These are phyloP conservation scores for Aegle marmelos DNA, from an alignment of 345 rosid species.

Conservation along the genomic window DNA sequence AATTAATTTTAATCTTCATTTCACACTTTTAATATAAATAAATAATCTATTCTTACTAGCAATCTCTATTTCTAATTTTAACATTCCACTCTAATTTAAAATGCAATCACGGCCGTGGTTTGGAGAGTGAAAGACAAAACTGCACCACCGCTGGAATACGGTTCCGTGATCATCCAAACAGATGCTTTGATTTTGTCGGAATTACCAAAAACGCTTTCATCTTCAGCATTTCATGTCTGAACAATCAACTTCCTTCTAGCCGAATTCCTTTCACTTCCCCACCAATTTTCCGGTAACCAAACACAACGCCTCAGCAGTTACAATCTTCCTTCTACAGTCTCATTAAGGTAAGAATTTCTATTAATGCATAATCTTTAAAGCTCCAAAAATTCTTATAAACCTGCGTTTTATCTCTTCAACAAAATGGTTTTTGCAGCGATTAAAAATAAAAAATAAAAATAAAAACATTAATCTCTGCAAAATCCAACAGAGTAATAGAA, in stretches of 20 bases:
- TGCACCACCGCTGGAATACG: neutral
- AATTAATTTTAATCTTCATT: too few relatives aligned
- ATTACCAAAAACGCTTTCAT: neutral
- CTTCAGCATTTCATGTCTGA: neutral
- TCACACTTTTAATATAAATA: too few relatives aligned
- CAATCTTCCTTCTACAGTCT: neutral
- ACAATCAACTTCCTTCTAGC: neutral
- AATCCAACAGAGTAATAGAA: neutral
- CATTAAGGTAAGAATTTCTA: neutral
- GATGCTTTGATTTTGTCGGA: neutral
- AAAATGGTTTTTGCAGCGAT: constrained; percentile 16
- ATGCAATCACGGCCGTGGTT: too few relatives aligned
- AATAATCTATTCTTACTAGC: too few relatives aligned
- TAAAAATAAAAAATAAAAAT: neutral
- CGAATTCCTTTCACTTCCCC: neutral
- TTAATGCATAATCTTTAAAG: neutral
- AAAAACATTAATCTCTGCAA: neutral
- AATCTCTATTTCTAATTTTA: too few relatives aligned
- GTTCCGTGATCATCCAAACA: neutral
- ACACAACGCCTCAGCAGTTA: neutral
- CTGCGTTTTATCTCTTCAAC: neutral
- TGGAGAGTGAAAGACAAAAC: neutral
- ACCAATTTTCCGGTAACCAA: constrained; percentile 3
- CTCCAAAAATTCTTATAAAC: neutral
- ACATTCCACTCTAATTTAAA: too few relatives aligned